Percentiles rank a stretch among this genome's conserved stretches.
These are phyloP conservation scores for Alternaria brassicae DNA, from an alignment of 2,329 filamentous ascomycete genomes.

Conservation along the genomic window DNA sequence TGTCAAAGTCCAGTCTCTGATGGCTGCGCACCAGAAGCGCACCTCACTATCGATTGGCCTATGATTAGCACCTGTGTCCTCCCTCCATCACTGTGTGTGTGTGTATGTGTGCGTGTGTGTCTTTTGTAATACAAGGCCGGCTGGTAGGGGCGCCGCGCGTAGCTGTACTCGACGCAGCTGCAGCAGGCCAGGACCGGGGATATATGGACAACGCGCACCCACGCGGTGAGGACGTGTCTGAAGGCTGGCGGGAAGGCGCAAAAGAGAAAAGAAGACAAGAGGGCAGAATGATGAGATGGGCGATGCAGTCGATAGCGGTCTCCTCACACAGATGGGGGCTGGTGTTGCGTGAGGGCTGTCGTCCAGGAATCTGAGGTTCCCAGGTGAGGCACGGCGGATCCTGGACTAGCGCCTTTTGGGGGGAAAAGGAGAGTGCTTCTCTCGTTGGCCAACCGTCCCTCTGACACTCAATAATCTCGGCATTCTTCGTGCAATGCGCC, in stretches of 20 bases:
- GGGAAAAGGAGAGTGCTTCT: constrained; percentile 24
- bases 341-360: constrained; percentile 33
- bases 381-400: constrained; percentile 23
- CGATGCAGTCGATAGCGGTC: constrained; percentile 20
- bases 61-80: constrained; percentile 31
- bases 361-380: constrained; percentile 33
- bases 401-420: constrained; percentile 16
- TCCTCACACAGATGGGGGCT: constrained; percentile 30
- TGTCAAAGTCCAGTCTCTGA: constrained; percentile 76
- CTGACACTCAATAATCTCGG: constrained; percentile 18
- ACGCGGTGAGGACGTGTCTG: constrained; percentile 38
- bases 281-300: constrained; percentile 20
- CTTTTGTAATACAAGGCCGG: constrained; percentile 8
- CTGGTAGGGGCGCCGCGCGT: constrained; percentile 16
- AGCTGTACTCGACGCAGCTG: constrained; percentile 30
- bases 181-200: constrained; percentile 31
- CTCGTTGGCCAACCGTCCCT: constrained; percentile 25
- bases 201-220: constrained; percentile 35
- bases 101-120: constrained; percentile 21
- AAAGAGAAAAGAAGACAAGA: constrained; percentile 7
- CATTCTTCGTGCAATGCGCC: constrained; percentile 15
- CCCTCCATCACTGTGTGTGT: constrained; percentile 38
- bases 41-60: constrained; percentile 70
- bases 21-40: constrained; percentile 76
- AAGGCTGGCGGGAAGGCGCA: constrained; percentile 10